Evolutionary conservation across 352 stramenopile genomes (phyloP), one percentile per base, ranked within the genome.

Genomic region (Pythium utonaiense): DNA sequence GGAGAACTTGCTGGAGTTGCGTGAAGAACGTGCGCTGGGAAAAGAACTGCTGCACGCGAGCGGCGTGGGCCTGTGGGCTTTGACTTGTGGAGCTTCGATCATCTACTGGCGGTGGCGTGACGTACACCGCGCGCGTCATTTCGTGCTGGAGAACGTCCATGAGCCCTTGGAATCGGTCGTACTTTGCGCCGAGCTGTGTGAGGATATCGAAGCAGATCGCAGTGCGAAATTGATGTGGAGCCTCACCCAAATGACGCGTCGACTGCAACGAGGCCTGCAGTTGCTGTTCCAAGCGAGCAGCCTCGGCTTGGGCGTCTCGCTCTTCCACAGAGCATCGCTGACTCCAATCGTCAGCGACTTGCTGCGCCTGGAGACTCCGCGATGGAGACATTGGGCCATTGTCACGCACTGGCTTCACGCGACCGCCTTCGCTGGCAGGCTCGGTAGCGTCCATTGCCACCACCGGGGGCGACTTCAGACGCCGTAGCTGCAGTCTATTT

Each of bases 171-270:
- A 87, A 88, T 25, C 78, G 77, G 3, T 41, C 45, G 33, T 83
- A 85, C 60, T 82, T 84, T 27, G 27, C 56, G 36, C 66, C 77
- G 17, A 88, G 27, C 42, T 75, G 74, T 17, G 33, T 19, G 9
- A 89, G 47, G 1, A 88, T 66, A 44, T 88, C 74, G 30, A 86
- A 78, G 31, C 74, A 83, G 16, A 89, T 70, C 9, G 77, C 77
- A 0, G 78, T 86, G 14, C 81, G 78, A 9, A 91, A 75, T 13
- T 66, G 61, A 53, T 89, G 88, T 1, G 77, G 78, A 0, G 73
- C 54, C 7, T 45, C 38, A 19, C 78, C 77, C 0, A 88, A 64
- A 19, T 89, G 81, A 5, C 72, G 70, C 10, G 78, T 86, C 0
- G 81, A 82, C 25, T 74, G 67, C 27, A 89, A 38, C 13, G 77